Evolutionary conservation across 192 early-diverging fungal genomes (phyloP), one percentile per base, ranked within the genome.

Genomic region (Diversispora eburnea): DNA sequence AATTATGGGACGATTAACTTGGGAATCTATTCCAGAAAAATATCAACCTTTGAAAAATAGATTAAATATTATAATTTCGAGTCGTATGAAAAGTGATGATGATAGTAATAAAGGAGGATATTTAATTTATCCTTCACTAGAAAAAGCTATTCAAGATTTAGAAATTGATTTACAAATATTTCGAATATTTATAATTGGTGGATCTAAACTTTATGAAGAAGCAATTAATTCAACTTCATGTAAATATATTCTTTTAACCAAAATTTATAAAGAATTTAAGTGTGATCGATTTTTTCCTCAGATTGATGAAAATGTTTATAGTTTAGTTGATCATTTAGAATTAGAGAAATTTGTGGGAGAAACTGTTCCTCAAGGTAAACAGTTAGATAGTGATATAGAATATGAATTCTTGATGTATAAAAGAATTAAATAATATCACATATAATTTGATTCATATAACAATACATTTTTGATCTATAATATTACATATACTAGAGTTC

Each of bases 1-100:
- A 55, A 92, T 99, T 74, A 94, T 99, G 93, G 97, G 97, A 55
- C 86, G 95, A 55, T 80, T 82, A 20, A 96, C 94, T 19, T 99
- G 96, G 95, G 93, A 96, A 75, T 93, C 91, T 4, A 93, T 99
- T 57, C 97, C 97, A 3, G 57, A 63, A 6, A 89, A 87, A 63
- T 93, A 89, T 74, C 82, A 91, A 54, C 97, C 97, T 8, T 80
- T 99, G n/a, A 69, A 73, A 9, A 71, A 81, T 56, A 84, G 97
- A 59, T 80, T 92, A 68, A 99, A 97, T 81, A 83, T 99, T 43
- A 89, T 99, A 8, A 72, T 99, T 20, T 90, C 94, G 43, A 75
- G 90, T 67, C 84, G 88, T 75, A 70, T 77, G 0, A 68, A 83
- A 42, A 85, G 86, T 66, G 74, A 87, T 12, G 77, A 77, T 46